These are phyloP conservation scores for Fraxinus velutina DNA, from an alignment of 305 asterid genomes.

Conservation along the genomic window DNA sequence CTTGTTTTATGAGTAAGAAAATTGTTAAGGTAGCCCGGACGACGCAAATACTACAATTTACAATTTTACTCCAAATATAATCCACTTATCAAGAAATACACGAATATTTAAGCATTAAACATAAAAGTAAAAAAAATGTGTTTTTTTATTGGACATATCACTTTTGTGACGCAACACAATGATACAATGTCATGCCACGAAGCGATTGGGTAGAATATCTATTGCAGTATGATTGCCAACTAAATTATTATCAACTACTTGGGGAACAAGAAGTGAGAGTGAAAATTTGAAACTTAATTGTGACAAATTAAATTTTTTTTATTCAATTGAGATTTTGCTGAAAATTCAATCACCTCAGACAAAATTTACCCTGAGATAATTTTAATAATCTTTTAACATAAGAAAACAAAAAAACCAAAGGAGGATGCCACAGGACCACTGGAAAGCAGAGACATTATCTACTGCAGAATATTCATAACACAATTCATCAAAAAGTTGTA, in stretches of 20 bases:
- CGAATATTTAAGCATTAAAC: no score
- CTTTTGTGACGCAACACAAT: not conserved
- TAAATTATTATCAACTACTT: not conserved
- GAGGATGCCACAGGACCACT: slow-evolving; percentile 1
- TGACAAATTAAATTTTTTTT: not conserved
- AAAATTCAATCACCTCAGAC: not conserved
- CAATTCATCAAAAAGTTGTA: not conserved
- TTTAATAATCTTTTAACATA: not conserved
- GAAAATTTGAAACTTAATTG: not conserved
- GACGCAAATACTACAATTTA: no score
- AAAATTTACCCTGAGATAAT: not conserved
- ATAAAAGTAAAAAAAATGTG: not conserved
- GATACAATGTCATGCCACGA: not conserved
- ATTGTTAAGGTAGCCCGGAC: no score
- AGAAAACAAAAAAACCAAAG: not conserved
- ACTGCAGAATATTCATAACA: not conserved
- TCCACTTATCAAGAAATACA: no score
- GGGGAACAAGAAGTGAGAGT: not conserved
- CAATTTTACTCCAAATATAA: no score
- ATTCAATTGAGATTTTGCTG: not conserved
- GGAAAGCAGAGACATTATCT: not conserved
- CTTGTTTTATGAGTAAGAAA: no score
- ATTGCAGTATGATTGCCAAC: not conserved
- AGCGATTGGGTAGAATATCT: not conserved
- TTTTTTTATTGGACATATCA: not conserved